These are phyloP conservation scores for Colletotrichum sojae DNA, from an alignment of 2,329 filamentous ascomycete species.

Conservation along the genomic window DNA sequence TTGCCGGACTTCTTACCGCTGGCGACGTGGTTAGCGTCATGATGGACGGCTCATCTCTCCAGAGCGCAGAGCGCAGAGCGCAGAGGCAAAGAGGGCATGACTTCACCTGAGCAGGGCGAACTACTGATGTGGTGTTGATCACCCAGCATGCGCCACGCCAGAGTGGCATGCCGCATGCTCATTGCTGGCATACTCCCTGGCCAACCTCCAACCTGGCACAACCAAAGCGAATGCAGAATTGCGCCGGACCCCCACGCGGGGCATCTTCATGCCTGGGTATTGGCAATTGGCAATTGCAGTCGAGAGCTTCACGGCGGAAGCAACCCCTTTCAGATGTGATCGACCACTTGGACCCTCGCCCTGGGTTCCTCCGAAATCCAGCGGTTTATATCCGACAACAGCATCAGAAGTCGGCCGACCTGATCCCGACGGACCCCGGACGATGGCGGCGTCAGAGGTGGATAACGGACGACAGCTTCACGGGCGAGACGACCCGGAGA, in stretches of 20 bases:
- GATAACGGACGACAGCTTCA: neutral
- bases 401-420: conserved; percentile 31
- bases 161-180: conserved; percentile 15
- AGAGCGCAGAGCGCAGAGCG: neutral
- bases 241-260: conserved; percentile 39
- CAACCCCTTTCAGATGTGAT: conserved; percentile 38
- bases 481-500: conserved; percentile 10
- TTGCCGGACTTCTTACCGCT: conserved; percentile 13
- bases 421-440: conserved; percentile 19
- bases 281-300: neutral
- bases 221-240: conserved; percentile 19
- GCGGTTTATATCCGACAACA: conserved; percentile 33
- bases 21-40: conserved; percentile 21
- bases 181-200: conserved; percentile 30
- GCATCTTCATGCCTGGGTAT: conserved; percentile 33
- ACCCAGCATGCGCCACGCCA: conserved; percentile 24
- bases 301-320: conserved; percentile 31
- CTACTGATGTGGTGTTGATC: conserved; percentile 33
- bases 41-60: conserved; percentile 13
- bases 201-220: conserved; percentile 14
- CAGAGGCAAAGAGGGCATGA: no score
- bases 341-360: conserved; percentile 26
- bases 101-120: conserved; percentile 29
- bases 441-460: neutral
- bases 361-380: conserved; percentile 27